Conservation (phyloP, 352 stramenopile species). For the Phytophthora multivora region DNA sequence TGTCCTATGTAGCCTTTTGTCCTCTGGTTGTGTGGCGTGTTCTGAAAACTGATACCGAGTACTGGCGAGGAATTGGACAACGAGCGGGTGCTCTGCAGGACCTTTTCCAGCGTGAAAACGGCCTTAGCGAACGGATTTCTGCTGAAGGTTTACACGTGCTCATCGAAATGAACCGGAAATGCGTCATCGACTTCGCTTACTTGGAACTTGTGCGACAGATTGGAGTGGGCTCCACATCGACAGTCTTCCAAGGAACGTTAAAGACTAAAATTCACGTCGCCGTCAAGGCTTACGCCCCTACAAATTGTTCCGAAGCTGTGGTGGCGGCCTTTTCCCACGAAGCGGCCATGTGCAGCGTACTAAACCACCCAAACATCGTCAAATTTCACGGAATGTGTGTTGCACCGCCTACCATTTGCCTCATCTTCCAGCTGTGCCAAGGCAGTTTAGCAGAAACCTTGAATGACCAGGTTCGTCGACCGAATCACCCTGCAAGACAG, state of each 20-base stretch:
- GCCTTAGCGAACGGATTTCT: constrained; percentile 39
- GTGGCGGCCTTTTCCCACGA: constrained; percentile 50
- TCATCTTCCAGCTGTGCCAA: constrained; percentile 48
- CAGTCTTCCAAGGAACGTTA: constrained; percentile 40
- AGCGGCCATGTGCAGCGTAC: constrained; percentile 36
- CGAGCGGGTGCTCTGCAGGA: constrained; percentile 35
- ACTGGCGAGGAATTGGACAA: constrained; percentile 50
- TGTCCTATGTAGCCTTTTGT: constrained; percentile 28
- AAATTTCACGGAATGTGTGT: constrained; percentile 50
- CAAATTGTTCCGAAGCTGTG: constrained; percentile 33
- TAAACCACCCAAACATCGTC: constrained; percentile 51
- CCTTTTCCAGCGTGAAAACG: constrained; percentile 35
- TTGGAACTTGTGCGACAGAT: constrained; percentile 41
- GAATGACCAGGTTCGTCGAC: constrained; percentile 19
- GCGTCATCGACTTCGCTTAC: constrained; percentile 63
- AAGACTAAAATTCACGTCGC: constrained; percentile 45
- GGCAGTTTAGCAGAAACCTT: constrained; percentile 33
- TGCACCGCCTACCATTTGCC: constrained; percentile 46
- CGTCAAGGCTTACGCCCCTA: constrained; percentile 52
- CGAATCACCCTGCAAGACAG: constrained; percentile 24
- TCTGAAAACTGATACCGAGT: constrained; percentile 48
- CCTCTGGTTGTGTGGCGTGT: constrained; percentile 53
- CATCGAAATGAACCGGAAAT: constrained; percentile 60
- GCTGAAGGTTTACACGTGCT: constrained; percentile 48
- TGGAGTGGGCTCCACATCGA: constrained; percentile 33